These are phyloP conservation scores for Amyloporia xantha DNA, from an alignment of 768 basidiomycete species.

Conservation along the genomic window DNA sequence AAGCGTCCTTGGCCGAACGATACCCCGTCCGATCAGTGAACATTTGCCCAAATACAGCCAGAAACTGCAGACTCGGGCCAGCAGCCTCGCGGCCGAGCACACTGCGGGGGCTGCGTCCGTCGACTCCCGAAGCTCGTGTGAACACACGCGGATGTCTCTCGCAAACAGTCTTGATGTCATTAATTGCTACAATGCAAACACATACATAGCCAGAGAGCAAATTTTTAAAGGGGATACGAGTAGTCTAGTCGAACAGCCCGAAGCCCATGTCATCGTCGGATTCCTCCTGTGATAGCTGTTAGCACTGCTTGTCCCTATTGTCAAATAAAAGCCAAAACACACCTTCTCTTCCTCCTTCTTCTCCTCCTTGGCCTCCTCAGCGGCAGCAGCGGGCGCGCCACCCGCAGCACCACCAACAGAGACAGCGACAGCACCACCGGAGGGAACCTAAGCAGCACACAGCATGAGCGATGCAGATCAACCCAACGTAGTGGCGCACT, in stretches of 20 bases:
- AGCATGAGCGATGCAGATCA: constrained; percentile 3
- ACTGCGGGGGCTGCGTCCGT: too few relatives aligned
- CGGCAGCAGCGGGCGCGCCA: constrained; percentile 54
- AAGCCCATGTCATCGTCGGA: constrained; percentile 99
- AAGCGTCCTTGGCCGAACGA: too few relatives aligned
- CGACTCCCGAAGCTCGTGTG: too few relatives aligned
- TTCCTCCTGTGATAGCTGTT: constrained; percentile 54
- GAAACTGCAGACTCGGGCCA: too few relatives aligned
- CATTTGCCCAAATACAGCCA: too few relatives aligned
- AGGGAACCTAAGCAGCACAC: constrained; percentile 56
- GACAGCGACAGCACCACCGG: constrained; percentile 76
- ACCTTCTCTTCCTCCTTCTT: constrained; percentile 89
- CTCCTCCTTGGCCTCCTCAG: constrained; percentile 73
- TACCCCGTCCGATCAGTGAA: too few relatives aligned
- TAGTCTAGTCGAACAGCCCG: constrained; percentile 87
- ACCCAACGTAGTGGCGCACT: constrained; percentile 22
- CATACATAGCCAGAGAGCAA: constrained; percentile 3
- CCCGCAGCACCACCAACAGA: constrained; percentile 47
- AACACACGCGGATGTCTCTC: too few relatives aligned
- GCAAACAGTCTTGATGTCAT: too few relatives aligned
- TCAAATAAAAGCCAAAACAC: neutral
- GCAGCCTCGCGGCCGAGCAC: too few relatives aligned
- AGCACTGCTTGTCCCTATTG: neutral
- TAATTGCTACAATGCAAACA: constrained; percentile 1
- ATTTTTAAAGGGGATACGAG: constrained; percentile 2